Percentiles rank a stretch among this genome's conserved stretches.
These are phyloP conservation scores for Arthromyces matolae DNA, from an alignment of 768 basidiomycete genomes.

Conservation along the genomic window DNA sequence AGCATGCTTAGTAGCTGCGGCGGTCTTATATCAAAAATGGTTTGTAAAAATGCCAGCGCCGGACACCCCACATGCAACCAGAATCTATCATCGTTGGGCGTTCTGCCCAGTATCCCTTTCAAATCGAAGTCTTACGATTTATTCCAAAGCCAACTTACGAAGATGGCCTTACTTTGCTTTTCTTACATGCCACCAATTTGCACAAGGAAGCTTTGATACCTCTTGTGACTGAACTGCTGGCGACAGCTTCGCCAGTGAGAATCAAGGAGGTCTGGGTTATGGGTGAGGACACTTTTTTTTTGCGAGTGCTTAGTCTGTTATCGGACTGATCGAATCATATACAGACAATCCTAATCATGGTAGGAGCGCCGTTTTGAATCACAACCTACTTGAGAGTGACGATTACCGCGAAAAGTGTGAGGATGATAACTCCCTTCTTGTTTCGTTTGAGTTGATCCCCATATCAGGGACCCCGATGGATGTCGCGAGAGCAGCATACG, in stretches of 20 bases:
- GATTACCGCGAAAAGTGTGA: background rate
- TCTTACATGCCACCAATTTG: background rate
- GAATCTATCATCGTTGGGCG: background rate
- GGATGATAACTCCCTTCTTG: no score
- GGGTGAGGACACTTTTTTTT: background rate
- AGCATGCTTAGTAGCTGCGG: no score
- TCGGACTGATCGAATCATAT: background rate
- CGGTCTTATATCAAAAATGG: no score
- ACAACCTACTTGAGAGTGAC: background rate
- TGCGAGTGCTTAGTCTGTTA: no score
- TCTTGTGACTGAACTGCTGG: background rate
- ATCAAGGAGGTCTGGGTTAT: constrained; percentile 1
- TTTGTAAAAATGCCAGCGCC: no score
- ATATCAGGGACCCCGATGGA: background rate
- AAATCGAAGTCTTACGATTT: background rate
- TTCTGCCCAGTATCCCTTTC: background rate
- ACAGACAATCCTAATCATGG: constrained; percentile 4
- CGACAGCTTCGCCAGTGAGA: background rate
- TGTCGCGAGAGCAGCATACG: background rate
- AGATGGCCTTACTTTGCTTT: background rate
- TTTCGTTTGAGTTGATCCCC: no score
- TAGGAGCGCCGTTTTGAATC: background rate
- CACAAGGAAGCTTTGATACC: background rate
- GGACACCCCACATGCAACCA: no score
- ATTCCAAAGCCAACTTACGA: background rate